Base-by-base conservation (phyloP, 176 grass and related monocot species). In the Chloris gayana region DNA sequence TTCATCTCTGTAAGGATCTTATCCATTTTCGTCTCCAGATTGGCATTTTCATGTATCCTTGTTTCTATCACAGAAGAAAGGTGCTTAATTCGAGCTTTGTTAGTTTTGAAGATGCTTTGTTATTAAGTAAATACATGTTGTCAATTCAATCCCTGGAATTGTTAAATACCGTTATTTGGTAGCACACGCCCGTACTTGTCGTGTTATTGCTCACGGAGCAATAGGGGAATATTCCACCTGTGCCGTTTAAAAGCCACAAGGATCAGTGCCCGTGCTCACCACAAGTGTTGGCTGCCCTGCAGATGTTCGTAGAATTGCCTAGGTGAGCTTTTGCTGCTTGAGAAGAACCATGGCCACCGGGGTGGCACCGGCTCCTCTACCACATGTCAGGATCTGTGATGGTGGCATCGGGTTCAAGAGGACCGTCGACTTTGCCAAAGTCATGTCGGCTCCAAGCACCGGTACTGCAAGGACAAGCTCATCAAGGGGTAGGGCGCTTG, bases 401-500 rank as follows among this genome's bases (percentile, higher is more conserved):
- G 82, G 90, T 11, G 51, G 85, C 74, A 69, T 92, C 64, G 89
- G 92, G 15, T 90, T 89, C 27, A 80, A 77, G n/a, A 98, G 88
- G 85, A 87, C 67, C 45, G 84, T 98, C 26, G 95, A 98, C 81
- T 98, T 98, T 38, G 82, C 95, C 9, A 98, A 90, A 81, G 84
- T 93, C 87, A 61, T 80, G 22, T 79, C 82, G 14, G 74, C 54
- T 71, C 88, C 85, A 6, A 64, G 68, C 0, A 56, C 72, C 4
- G 78, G 75, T 3, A 44, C 75, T 14, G 68, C 67, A 71, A 89
- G 86, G 74, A 26, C 74, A 39, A 77, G 70, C 44, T 80, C 75
- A 9, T 81, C 83, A 0, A 85, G 81, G 65, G 81, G 66, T 86
- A 82, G 77, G 77, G 54, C 73, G 39, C 87, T 89, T 44, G 84